A percentile compares a stretch with the other conserved stretches of the same genome.
Evolutionary conservation across 352 stramenopile species (phyloP).

Genomic region (Phytophthora citrophthora): DNA sequence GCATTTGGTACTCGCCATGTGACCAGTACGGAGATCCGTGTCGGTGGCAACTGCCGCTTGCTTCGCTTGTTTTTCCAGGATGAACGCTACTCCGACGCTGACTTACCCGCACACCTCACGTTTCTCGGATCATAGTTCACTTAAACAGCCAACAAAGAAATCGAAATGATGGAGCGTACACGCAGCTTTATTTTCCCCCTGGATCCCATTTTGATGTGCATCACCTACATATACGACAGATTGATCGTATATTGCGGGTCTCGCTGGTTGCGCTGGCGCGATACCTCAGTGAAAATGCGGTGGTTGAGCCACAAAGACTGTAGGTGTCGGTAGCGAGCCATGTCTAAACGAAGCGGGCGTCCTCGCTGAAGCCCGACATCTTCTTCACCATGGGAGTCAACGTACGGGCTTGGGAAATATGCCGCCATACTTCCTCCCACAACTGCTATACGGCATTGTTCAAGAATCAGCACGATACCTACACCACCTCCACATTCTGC

Average conservation of each 20-base stretch:
- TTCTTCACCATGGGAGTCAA: constrained; percentile 87
- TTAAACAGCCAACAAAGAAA: not conserved
- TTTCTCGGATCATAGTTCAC: constrained; percentile 51
- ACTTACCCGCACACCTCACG: constrained; percentile 71
- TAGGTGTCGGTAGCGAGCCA: constrained; percentile 70
- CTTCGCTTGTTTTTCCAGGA: constrained; percentile 85
- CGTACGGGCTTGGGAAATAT: constrained; percentile 87
- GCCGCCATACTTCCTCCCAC: constrained; percentile 87
- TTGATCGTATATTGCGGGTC: constrained; percentile 90
- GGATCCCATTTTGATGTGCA: not conserved
- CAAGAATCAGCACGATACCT: constrained; percentile 82
- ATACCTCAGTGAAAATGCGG: constrained; percentile 86
- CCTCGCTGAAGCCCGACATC: constrained; percentile 82
- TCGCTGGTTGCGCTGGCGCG: constrained; percentile 85
- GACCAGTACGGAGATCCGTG: constrained; percentile 67
- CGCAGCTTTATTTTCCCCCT: not conserved
- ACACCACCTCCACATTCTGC: constrained; percentile 87
- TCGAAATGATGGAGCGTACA: not conserved
- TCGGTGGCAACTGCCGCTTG: constrained; percentile 72
- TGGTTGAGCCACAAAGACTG: constrained; percentile 88
- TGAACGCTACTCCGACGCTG: constrained; percentile 69
- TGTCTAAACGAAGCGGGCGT: constrained; percentile 79
- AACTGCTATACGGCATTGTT: constrained; percentile 86
- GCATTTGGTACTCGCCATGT: constrained; percentile 80
- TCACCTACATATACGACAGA: constrained; percentile 79